Evolutionary conservation across 2,329 filamentous ascomycete genomes (phyloP).

Genomic region (Metarhizium robertsii): DNA sequence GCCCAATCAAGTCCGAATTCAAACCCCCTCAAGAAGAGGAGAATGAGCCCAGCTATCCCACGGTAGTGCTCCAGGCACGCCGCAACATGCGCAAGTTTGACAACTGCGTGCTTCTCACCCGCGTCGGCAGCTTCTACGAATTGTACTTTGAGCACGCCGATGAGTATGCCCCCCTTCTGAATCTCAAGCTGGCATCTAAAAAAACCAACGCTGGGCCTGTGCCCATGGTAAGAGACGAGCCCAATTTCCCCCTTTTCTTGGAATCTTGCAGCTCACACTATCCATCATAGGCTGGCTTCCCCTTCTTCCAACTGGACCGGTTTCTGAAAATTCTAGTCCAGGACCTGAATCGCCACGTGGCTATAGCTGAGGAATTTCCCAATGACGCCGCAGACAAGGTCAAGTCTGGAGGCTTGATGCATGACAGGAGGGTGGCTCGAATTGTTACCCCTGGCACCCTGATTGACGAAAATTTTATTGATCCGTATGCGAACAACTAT

Average conservation of each 20-base stretch:
- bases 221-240: constrained; percentile 58
- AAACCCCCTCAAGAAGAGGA: constrained; percentile 27
- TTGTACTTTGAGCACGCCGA: constrained; percentile 95
- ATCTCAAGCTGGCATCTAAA: constrained; percentile 76
- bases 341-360: constrained; percentile 83
- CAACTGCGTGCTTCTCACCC: constrained; percentile 83
- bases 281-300: constrained; percentile 69
- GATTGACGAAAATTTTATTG: constrained; percentile 96
- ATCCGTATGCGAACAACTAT: constrained; percentile 89
- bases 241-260: background rate
- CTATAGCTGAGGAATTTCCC: constrained; percentile 86
- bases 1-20: constrained; percentile 24
- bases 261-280: background rate
- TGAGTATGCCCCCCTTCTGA: constrained; percentile 75
- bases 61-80: constrained; percentile 78
- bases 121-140: constrained; percentile 95
- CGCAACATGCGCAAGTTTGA: constrained; percentile 86
- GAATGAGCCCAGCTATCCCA: constrained; percentile 57
- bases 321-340: constrained; percentile 90
- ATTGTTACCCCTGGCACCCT: constrained; percentile 91
- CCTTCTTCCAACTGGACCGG: constrained; percentile 83
- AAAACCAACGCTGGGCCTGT: constrained; percentile 72
- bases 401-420: constrained; percentile 70
- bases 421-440: constrained; percentile 74
- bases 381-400: constrained; percentile 60